Conservation (phyloP, 176 grass and related monocot genomes). For the Stipa capillata region DNA sequence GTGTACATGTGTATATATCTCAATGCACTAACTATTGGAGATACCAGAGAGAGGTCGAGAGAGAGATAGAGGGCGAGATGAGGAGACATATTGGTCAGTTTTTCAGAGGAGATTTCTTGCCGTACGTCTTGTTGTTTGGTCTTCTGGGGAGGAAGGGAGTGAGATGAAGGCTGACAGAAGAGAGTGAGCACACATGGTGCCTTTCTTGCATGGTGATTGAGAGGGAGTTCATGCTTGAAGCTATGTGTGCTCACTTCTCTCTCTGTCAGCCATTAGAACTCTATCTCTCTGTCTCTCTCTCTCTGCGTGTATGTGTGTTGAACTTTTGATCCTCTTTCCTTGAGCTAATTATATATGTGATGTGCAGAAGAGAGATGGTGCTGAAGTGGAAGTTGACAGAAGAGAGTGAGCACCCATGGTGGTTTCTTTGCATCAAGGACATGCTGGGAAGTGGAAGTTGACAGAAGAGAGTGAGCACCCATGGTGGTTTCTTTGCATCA, state of each 20-base stretch:
- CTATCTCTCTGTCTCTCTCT: neutral
- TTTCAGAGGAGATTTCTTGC: neutral
- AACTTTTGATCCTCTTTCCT: neutral
- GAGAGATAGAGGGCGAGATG: neutral
- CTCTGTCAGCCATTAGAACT: constrained; percentile 45
- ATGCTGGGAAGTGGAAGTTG: constrained; percentile 5
- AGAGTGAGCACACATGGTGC: constrained; percentile 86
- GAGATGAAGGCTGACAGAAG: constrained; percentile 76
- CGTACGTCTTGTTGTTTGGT: neutral
- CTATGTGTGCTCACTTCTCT: constrained; percentile 75
- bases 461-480: constrained; percentile 23
- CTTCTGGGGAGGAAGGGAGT: neutral
- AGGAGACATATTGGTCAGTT: neutral
- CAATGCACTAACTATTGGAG: neutral
- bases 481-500: constrained; percentile 11
- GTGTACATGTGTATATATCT: neutral
- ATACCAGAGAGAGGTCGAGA: neutral
- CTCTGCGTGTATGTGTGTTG: neutral
- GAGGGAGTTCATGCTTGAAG: constrained; percentile 55
- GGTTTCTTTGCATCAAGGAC: constrained; percentile 1
- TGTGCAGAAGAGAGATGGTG: neutral
- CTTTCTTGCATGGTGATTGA: constrained; percentile 56
- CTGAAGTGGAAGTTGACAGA: constrained; percentile 14
- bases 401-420: constrained; percentile 24
- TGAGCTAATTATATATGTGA: neutral